Evolutionary conservation across 805 yeast species (phyloP), one percentile per base, ranked within the genome.

Genomic region (Cyberlindnera veronae): DNA sequence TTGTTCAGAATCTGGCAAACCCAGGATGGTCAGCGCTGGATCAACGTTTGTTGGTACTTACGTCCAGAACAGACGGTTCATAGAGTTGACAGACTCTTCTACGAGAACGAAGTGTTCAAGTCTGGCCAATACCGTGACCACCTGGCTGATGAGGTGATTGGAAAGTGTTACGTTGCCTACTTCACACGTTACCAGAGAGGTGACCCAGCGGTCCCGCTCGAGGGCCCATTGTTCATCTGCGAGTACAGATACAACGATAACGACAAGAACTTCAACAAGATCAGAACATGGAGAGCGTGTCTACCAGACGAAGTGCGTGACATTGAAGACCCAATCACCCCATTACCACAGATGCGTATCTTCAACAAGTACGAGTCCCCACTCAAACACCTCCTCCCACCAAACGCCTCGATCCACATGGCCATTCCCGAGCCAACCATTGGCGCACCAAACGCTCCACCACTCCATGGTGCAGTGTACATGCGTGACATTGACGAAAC

Each of bases 1-100:
- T 77, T 93, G 21, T 93, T 91, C 67, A 76, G 96, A 55, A 76
- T 93, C 46, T 93, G 99, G 99, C 78, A 81, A 44, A 72, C 78
- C n/a, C 68, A 71, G 15, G 95, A 89, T 49, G 95, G 90, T 40
- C 80, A 81, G 54, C 76, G 82, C 45, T 90, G 90, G 79, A 76
- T 90, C 57, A 91, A 93, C 60, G 95, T 87, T 29, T 93, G 98
- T 68, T 93, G 98, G 99, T 93, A 91, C 64, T 84, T 87, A 57
- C 79, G 98, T 52, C 96, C 99, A 1, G 98, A 93, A 61, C 97
- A 95, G 71, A 93, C 99, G 0, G 95, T 93, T 32, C 99, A 93
- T 63, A 76, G 95, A 53, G 83, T 74, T 32, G 98, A 93, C 64
- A 72, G 96, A 56, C 66, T 89, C 41, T 93, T 93, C 61, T 87